phyloP scores from a whole-genome alignment of 805 yeast genomes.

The Komagataella mondaviorum region DNA sequence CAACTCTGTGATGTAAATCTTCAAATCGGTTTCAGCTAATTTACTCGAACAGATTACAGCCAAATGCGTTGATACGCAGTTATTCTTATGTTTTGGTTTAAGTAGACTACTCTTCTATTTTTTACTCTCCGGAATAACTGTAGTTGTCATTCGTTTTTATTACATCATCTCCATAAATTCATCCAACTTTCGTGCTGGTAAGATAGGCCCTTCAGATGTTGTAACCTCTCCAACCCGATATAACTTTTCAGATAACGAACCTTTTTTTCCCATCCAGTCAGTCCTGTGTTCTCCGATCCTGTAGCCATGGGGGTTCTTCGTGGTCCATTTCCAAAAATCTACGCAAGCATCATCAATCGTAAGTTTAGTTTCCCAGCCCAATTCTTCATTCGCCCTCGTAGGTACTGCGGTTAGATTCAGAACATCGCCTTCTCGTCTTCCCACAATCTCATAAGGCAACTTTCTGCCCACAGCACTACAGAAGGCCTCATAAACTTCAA shows the following conservation, averaged over 20 bases:
- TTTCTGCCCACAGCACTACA: constrained; percentile 48
- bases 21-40: no score
- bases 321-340: constrained; percentile 73
- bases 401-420: constrained; percentile 63
- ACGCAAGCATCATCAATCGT: constrained; percentile 49
- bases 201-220: constrained; percentile 2
- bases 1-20: no score
- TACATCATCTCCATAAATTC: neutral
- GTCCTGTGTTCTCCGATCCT: constrained; percentile 20
- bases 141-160: neutral
- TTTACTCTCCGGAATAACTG: neutral
- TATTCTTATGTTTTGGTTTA: no score
- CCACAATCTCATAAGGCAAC: constrained; percentile 51
- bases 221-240: constrained; percentile 8
- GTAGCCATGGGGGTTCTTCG: constrained; percentile 52
- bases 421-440: constrained; percentile 68
- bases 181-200: neutral
- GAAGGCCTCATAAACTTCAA: constrained; percentile 57
- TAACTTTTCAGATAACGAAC: neutral
- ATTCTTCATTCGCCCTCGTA: constrained; percentile 49
- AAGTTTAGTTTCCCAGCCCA: constrained; percentile 47
- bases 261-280: constrained; percentile 12
- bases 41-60: no score
- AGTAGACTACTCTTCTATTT: no score
- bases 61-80: neutral